phyloP scores from a whole-genome alignment of 495 filamentous ascomycete species.

The Podospora sp. region DNA sequence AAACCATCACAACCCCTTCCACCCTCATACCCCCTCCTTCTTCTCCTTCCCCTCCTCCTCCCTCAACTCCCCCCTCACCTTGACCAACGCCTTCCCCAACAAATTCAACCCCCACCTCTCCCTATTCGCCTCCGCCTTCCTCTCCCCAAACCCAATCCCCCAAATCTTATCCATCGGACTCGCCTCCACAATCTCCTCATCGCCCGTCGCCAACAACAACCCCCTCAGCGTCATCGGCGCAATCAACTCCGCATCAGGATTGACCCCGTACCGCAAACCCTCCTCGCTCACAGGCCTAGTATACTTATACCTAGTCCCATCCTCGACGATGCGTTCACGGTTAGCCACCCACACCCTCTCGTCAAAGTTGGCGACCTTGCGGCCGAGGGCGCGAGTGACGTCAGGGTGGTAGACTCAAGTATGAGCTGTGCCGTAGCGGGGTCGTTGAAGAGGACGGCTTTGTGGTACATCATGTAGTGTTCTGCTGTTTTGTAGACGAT shows the following conservation, averaged over 20 bases:
- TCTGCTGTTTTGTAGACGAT: constrained; percentile 43
- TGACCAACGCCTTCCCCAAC: constrained; percentile 58
- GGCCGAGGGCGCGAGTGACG: constrained; percentile 58
- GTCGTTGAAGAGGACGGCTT: constrained; percentile 59
- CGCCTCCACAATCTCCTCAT: constrained; percentile 65
- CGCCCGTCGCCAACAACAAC: constrained; percentile 58
- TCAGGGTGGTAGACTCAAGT: constrained; percentile 43
- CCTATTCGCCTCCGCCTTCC: constrained; percentile 50
- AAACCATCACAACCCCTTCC: too few relatives aligned
- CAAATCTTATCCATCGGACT: constrained; percentile 64
- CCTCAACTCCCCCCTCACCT: constrained; percentile 51
- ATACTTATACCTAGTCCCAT: constrained; percentile 65
- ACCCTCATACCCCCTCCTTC: not conserved
- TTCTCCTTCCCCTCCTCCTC: constrained; percentile 40
- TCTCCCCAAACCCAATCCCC: constrained; percentile 64
- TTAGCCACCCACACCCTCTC: constrained; percentile 55
- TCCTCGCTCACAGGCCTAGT: constrained; percentile 33
- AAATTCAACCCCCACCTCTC: constrained; percentile 67
- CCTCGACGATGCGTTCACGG: constrained; percentile 58
- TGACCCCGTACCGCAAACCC: not conserved
- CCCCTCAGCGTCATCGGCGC: constrained; percentile 35
- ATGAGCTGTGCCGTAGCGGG: constrained; percentile 42
- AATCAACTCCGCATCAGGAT: not conserved
- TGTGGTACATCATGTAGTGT: constrained; percentile 67
- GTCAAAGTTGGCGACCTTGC: constrained; percentile 58